Base-by-base conservation (phyloP, 805 yeast genomes). In the Nakazawaea wyomingensis region DNA sequence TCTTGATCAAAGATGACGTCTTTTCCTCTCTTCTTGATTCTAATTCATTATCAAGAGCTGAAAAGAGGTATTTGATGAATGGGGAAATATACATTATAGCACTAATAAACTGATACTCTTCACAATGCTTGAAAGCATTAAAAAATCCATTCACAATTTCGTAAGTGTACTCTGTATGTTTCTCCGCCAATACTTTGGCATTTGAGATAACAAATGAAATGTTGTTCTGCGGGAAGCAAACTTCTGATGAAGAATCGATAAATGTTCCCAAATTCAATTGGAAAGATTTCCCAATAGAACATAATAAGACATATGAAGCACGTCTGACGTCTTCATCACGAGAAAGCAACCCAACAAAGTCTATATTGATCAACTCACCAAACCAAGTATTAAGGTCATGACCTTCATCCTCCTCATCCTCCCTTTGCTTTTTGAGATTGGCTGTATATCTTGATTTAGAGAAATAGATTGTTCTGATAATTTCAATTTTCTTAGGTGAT, bases 21-120 rank as follows among this genome's bases (percentile, higher is more conserved):
- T 74, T 67, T 40, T 76, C 82, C 1, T 37, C 39, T 21, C 41
- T 24, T 27, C 30, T 20, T 10, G 35, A 24, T 4, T 35, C 43
- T 50, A 74, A 78, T 14, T 66, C 67, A 33, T 72, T 52, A 53
- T 69, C 82, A 6, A 85, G 80, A 50, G 77, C 60, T 11, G 69
- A 66, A 55, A 78, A 76, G 19, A 86, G 66, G 51, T 86, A 83
- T 19, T 72, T 72, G 13, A 84, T 68, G 95, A 96, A 88, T 2
- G 93, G 90, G 0, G 84, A 66, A 9, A 80, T 64, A 53, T 79
- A 80, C 40, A 72, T 54, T 16, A 68, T 67, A 1, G 78, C 71
- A 44, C 71, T 62, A n/a, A 67, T 51, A 38, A 64, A 44, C 31
- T 65, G 65, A 6, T 57, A 64, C 0, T 42, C 46, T 0, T 64